Percentiles rank a stretch among this genome's conserved stretches.
These are phyloP conservation scores for Nicotiana benthamiana DNA, from an alignment of 257 asterid species.

Conservation along the genomic window DNA sequence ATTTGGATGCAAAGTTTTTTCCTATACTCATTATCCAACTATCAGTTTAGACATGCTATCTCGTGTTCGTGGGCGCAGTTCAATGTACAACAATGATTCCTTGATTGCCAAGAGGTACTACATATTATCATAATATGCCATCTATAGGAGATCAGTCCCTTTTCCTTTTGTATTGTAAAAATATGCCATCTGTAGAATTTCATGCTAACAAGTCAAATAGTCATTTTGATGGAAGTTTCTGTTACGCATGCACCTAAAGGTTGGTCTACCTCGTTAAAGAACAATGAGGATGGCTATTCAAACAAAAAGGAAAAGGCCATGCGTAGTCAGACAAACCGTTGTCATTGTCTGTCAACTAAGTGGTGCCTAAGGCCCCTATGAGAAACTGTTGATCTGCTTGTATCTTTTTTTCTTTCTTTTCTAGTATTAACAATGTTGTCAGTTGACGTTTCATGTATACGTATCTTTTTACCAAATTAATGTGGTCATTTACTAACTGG, in stretches of 20 bases:
- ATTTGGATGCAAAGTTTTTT: constrained; percentile 83
- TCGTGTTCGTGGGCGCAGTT: constrained; percentile 59
- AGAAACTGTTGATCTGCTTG: neutral
- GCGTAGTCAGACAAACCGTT: neutral
- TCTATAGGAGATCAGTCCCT: neutral
- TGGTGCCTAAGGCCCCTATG: neutral
- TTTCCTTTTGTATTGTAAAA: too few species aligned
- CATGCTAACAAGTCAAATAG: neutral
- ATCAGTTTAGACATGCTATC: constrained; percentile 95
- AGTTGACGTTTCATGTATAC: neutral
- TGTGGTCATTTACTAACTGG: neutral
- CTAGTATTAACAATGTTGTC: neutral
- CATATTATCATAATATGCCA: neutral
- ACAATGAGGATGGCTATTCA: neutral
- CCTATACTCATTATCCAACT: constrained; percentile 94
- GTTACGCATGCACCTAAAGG: neutral
- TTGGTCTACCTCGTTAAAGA: neutral
- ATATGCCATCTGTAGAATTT: neutral
- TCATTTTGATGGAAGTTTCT: neutral
- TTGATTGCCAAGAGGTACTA: constrained; percentile 65
- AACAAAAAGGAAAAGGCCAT: neutral
- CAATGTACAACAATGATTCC: constrained; percentile 83
- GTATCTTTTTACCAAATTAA: neutral
- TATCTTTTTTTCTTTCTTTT: neutral
- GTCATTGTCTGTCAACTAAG: neutral